Conservation (phyloP, 805 yeast genomes). For the Pichia scutulata region DNA sequence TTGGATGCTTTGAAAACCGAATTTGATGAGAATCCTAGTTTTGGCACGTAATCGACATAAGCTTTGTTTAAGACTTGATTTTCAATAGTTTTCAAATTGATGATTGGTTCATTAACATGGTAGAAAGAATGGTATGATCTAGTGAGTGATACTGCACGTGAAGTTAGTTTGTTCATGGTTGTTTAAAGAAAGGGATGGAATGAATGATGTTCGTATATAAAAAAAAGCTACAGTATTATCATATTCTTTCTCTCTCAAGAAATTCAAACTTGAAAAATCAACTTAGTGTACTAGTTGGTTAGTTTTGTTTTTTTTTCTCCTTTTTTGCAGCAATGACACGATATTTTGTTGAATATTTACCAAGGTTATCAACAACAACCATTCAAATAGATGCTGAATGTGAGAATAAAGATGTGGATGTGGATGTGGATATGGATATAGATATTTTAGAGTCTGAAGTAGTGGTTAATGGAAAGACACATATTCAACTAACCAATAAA, state of each 20-base stretch:
- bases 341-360: constrained; percentile 19
- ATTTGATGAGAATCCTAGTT: constrained; percentile 34
- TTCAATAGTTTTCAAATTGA: constrained; percentile 30
- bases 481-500: background rate
- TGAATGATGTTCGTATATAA: no score
- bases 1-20: constrained; percentile 39
- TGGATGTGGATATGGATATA: no score
- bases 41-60: constrained; percentile 32
- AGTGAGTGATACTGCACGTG: background rate
- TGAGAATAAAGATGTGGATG: no score
- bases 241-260: no score
- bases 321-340: background rate
- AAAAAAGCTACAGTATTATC: no score
- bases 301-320: background rate
- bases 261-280: no score
- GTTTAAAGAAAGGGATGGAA: background rate
- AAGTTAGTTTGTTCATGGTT: background rate
- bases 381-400: background rate
- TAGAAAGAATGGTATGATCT: constrained; percentile 33
- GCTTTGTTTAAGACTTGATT: constrained; percentile 30
- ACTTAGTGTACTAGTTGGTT: no score
- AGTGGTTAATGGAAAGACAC: background rate
- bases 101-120: constrained; percentile 31
- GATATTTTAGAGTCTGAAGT: background rate
- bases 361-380: constrained; percentile 16